phyloP scores from a whole-genome alignment of 1,284 basidiomycete genomes.

The Sphaerobolus stellatus region DNA sequence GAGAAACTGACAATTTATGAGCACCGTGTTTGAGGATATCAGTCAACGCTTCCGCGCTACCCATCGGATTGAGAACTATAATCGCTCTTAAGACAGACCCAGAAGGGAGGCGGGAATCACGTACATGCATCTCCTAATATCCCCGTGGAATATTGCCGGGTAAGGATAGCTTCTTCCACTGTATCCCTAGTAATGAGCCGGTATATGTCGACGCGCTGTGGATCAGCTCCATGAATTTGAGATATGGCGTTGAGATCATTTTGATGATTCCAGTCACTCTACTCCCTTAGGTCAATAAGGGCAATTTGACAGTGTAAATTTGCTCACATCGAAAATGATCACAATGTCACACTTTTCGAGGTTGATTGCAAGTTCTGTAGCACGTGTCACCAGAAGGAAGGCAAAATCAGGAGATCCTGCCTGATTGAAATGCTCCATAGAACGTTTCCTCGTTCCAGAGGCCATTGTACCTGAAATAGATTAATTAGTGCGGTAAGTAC shows the following conservation, averaged over 20 bases:
- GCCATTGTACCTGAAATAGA: conserved; percentile 52
- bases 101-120: conserved; percentile 35
- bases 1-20: conserved; percentile 79
- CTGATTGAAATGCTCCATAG: conserved; percentile 77
- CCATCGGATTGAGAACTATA: conserved; percentile 98
- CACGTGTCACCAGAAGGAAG: conserved; percentile 89
- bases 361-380: conserved; percentile 98
- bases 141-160: conserved; percentile 99
- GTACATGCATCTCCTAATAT: conserved; percentile 97
- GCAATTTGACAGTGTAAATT: conserved; percentile 17
- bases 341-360: conserved; percentile 97
- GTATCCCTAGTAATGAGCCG: conserved; percentile 98
- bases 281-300: conserved; percentile 16
- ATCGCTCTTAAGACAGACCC: conserved; percentile 11
- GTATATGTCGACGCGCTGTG: conserved; percentile 98
- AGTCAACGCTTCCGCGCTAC: conserved; percentile 97
- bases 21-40: conserved; percentile 99
- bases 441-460: conserved; percentile 81
- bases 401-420: conserved; percentile 72
- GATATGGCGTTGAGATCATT: conserved; percentile 99
- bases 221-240: conserved; percentile 93
- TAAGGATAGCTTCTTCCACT: conserved; percentile 97
- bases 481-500: background rate
- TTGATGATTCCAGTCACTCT: conserved; percentile 96
- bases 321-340: conserved; percentile 94